These are phyloP conservation scores for Ilex aquifolium DNA, from an alignment of 257 asterid genomes.

Conservation along the genomic window DNA sequence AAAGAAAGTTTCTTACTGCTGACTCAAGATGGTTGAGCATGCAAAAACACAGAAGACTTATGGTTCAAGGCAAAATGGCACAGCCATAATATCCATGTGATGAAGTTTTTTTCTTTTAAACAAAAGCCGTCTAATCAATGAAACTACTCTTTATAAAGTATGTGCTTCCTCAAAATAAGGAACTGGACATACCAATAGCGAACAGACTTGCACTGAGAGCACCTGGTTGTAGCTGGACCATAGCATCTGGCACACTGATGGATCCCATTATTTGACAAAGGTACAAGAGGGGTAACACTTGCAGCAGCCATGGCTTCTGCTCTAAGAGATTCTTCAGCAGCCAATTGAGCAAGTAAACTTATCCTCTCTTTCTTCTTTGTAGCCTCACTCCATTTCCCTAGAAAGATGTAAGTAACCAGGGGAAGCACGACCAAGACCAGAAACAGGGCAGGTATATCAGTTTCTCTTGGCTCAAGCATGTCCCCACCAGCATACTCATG, in stretches of 20 bases:
- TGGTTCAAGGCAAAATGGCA: no score
- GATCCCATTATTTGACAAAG: constrained; percentile 36
- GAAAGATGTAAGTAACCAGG: constrained; percentile 55
- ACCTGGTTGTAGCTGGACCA: constrained; percentile 63
- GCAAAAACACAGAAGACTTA: no score
- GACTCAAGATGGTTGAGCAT: no score
- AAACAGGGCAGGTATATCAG: constrained; percentile 57
- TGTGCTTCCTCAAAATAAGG: not conserved
- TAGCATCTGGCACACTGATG: constrained; percentile 64
- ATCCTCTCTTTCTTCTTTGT: constrained; percentile 48
- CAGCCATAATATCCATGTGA: no score
- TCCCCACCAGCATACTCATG: constrained; percentile 65
- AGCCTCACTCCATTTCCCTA: constrained; percentile 76
- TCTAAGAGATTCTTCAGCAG: constrained; percentile 47
- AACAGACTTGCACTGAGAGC: constrained; percentile 75
- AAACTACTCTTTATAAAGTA: no score
- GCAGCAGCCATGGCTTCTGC: constrained; percentile 41
- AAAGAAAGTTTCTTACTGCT: no score
- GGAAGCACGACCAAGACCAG: constrained; percentile 74
- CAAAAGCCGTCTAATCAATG: no score
- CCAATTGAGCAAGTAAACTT: constrained; percentile 41
- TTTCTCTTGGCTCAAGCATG: constrained; percentile 83
- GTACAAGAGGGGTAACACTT: constrained; percentile 31
- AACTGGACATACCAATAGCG: constrained; percentile 66
- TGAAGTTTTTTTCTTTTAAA: no score